phyloP scores from a whole-genome alignment of 306 rosid genomes.

The Dryas drummondii region DNA sequence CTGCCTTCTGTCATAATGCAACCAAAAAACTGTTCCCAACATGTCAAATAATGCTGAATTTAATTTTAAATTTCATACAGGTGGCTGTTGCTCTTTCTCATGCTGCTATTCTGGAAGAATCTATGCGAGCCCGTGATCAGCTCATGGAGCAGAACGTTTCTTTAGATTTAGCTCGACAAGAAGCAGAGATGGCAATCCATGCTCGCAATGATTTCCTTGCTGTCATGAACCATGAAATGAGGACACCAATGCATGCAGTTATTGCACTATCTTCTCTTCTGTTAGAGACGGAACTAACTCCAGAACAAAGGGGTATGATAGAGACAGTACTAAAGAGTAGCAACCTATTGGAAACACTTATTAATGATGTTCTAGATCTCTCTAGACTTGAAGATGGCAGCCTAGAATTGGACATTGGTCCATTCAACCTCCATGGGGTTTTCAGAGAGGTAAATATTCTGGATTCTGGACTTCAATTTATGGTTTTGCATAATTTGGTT shows the following conservation, averaged over 20 bases:
- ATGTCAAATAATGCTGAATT: neutral
- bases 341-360: slow-evolving; percentile 73
- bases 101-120: slow-evolving; percentile 94
- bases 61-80: slow-evolving; percentile 37
- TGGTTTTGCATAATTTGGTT: slow-evolving; percentile 8
- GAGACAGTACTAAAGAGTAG: slow-evolving; percentile 84
- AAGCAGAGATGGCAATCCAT: slow-evolving; percentile 87
- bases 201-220: slow-evolving; percentile 92
- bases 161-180: slow-evolving; percentile 77
- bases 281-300: slow-evolving; percentile 76
- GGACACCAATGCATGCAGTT: slow-evolving; percentile 92
- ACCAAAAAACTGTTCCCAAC: too few relatives aligned
- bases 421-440: slow-evolving; percentile 70
- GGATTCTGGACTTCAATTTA: slow-evolving; percentile 17
- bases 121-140: slow-evolving; percentile 87
- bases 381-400: slow-evolving; percentile 96
- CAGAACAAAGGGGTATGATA: slow-evolving; percentile 80
- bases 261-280: slow-evolving; percentile 87
- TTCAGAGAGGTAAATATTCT: slow-evolving; percentile 59
- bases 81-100: slow-evolving; percentile 99
- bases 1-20: neutral
- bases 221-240: slow-evolving; percentile 97
- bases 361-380: slow-evolving; percentile 88
- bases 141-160: slow-evolving; percentile 82
- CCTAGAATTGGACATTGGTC: slow-evolving; percentile 68